Evolutionary conservation across 345 rosid species (phyloP), one percentile per base, ranked within the genome.

Genomic region (Populus tremula): DNA sequence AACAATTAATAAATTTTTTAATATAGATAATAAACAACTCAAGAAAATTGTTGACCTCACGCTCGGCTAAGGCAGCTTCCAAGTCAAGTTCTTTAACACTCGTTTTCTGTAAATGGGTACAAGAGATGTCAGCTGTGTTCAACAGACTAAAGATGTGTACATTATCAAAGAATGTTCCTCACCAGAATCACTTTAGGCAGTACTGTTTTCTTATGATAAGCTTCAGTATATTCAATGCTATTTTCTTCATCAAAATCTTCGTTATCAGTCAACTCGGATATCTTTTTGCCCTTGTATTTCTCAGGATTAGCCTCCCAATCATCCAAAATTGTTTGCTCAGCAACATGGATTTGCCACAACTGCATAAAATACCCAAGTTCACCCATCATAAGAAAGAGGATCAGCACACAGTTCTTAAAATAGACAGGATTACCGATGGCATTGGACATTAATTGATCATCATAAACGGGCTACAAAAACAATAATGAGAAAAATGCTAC

Each of bases 241-340:
- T 88, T 92, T 85, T 87, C 88, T 83, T 95, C 94, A 69, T 90
- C 90, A 70, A 83, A 90, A 72, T 85, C 96, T 45, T 89, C 89
- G 45, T 90, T 96, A 82, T 95, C 98, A 43, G 89, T 87, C 83
- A 95, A 77, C 65, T 95, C 96, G n/a, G 96, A 92, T 73, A 95
- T 75, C 67, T 85, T 91, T 87, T 91, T 88, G 68, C 84, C 93
- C 85, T 90, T 70, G 79, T 95, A 95, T 77, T 95, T 95, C 77
- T 89, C 89, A 5, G 99, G 99, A 87, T 93, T 93, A 36, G 82
- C 85, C 81, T 91, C 98, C 76, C 84, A 81, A 82, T 95, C 97
- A 86, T 90, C 96, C 90, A 95, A 78, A 80, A 95, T 90, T 96
- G 93, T 89, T 87, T 93, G 99, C 86, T 95, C 99, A 76, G 99